Evolutionary conservation across 2,329 filamentous ascomycete genomes (phyloP), one percentile per base, ranked within the genome.

Genomic region (Neofusicoccum sp.): DNA sequence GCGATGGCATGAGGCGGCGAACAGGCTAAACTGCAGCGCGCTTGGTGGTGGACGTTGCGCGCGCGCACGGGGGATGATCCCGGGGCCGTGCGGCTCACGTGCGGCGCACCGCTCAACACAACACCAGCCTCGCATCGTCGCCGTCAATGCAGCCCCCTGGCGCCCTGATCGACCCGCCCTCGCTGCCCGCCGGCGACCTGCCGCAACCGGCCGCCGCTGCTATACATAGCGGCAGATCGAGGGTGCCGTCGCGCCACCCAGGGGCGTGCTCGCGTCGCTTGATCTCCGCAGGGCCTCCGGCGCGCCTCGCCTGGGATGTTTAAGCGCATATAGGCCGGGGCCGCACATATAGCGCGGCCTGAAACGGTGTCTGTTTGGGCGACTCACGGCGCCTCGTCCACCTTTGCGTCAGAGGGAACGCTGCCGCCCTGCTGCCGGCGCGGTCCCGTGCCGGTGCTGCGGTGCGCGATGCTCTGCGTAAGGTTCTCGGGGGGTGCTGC

Each of bases 291-390:
- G 43, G 33, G 52, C 56, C 56, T 59, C 41, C 34, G 39, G 39
- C 37, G 39, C 29, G n/a, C 62, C 68, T 65, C 65, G 59, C 58
- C 68, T 36, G 69, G 72, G 69, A 72, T 70, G 68, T 64, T 70
- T 67, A 74, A 72, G 69, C 73, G 74, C 73, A 71, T 77, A 77
- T 77, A 74, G 72, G n/a, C 71, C 59, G 62, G 74, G 72, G 62
- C 63, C 47, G 64, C 64, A 66, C 52, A 59, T 64, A 61, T 70
- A 70, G 74, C 73, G 52, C 69, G 44, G 68, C 71, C 74, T 76
- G 73, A 77, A 77, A 77, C 75, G 71, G 73, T 71, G 71, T 72
- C 68, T 69, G 75, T 73, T 74, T 74, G 73, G 74, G 74, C 67
- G 66, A 61, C 65, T 67, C 66, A 65, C 72, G 73, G 72, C 71